Evolutionary conservation across 331 rosid species (phyloP).

Genomic region (Stylosanthes scabra): DNA sequence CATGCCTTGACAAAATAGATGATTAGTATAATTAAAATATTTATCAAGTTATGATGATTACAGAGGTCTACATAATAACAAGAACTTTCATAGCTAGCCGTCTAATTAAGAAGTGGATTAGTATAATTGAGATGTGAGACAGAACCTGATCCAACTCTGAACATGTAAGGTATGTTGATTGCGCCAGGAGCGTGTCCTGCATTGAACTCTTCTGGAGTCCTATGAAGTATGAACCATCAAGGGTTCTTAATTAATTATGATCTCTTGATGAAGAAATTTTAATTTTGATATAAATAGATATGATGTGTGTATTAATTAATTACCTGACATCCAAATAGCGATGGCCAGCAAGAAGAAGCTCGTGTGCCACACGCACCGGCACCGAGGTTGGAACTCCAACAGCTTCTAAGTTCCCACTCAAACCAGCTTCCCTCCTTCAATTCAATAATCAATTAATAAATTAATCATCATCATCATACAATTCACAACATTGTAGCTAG

Average conservation of each 20-base stretch:
- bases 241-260: too few species aligned
- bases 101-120: not conserved
- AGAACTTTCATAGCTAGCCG: too few species aligned
- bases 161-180: conserved; percentile 78
- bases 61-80: too few species aligned
- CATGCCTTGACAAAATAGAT: not conserved
- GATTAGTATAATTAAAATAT: too few species aligned
- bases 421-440: conserved; percentile 52
- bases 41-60: too few species aligned
- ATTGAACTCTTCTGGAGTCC: conserved; percentile 80
- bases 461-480: not conserved
- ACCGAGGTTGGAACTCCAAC: conserved; percentile 75
- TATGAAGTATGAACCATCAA: too few species aligned
- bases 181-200: conserved; percentile 79
- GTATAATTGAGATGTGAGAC: not conserved
- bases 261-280: too few species aligned
- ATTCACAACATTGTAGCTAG: not conserved
- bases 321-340: conserved; percentile 88
- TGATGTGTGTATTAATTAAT: too few species aligned
- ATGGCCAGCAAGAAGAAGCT: conserved; percentile 92
- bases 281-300: too few species aligned
- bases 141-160: conserved; percentile 79
- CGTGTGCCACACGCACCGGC: conserved; percentile 84
- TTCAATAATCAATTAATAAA: not conserved
- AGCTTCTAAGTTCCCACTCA: conserved; percentile 57